Evolutionary conservation across 768 basidiomycete genomes (phyloP).

Genomic region (Pisolithus microcarpus): DNA sequence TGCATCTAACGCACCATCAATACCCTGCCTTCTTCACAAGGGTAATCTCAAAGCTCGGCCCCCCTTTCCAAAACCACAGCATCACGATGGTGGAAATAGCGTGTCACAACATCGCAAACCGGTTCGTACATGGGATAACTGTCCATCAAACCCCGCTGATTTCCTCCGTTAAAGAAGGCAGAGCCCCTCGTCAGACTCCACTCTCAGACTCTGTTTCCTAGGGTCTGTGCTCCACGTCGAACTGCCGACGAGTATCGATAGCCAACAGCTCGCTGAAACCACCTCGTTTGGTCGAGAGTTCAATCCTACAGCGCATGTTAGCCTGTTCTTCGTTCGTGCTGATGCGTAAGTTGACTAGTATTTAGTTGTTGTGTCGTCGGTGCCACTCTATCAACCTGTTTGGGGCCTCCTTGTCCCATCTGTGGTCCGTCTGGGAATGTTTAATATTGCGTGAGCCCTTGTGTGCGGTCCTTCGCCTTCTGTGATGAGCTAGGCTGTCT

Average conservation of each 20-base stretch:
- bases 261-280: conserved; percentile 65
- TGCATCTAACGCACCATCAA: conserved; percentile 72
- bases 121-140: conserved; percentile 43
- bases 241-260: conserved; percentile 60
- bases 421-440: too few relatives aligned
- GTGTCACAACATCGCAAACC: conserved; percentile 77
- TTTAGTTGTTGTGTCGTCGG: conserved; percentile 66
- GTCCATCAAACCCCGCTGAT: conserved; percentile 4
- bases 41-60: conserved; percentile 60
- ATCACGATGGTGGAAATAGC: conserved; percentile 78
- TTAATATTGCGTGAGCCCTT: too few relatives aligned
- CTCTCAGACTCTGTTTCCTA: conserved; percentile 68
- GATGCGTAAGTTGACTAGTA: neutral
- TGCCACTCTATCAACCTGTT: conserved; percentile 53
- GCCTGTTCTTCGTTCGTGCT: neutral
- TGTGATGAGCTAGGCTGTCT: conserved; percentile 78
- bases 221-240: too few relatives aligned
- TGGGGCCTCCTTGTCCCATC: conserved; percentile 59
- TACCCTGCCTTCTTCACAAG: conserved; percentile 80
- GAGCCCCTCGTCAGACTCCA: too few relatives aligned
- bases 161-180: conserved; percentile 40
- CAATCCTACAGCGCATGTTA: conserved; percentile 46
- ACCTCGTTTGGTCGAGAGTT: conserved; percentile 45
- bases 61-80: conserved; percentile 66
- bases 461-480: conserved; percentile 76